A percentile compares a stretch with the other conserved stretches of the same genome.
phyloP scores from a whole-genome alignment of 768 basidiomycete species.

The Boletellus emodensis region DNA sequence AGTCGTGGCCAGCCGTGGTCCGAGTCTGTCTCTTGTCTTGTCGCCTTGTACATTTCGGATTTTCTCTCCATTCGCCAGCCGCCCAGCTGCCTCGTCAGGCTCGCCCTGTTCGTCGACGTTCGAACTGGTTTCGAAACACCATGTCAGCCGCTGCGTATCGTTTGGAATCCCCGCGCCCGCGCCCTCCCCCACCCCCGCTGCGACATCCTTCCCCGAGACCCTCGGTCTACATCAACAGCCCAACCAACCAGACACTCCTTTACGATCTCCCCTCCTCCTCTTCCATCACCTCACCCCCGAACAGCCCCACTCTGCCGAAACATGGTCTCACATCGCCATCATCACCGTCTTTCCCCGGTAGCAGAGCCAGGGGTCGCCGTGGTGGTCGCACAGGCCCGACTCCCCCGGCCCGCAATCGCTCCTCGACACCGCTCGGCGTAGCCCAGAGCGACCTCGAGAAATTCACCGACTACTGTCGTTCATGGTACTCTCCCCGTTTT shows the following conservation, averaged over 20 bases:
- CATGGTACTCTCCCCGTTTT: constrained; percentile 51
- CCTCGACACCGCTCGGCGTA: constrained; percentile 65
- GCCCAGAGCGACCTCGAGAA: constrained; percentile 67
- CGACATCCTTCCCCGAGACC: constrained; percentile 47
- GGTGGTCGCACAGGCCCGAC: constrained; percentile 47
- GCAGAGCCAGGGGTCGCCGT: constrained; percentile 47
- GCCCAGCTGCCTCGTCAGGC: not conserved
- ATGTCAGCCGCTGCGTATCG: constrained; percentile 65
- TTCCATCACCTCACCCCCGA: constrained; percentile 51
- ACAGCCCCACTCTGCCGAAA: constrained; percentile 43
- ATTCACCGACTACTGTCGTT: constrained; percentile 72
- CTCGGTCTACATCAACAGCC: constrained; percentile 39
- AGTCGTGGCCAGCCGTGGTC: constrained; percentile 8
- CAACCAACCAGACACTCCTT: constrained; percentile 61
- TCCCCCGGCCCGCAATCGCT: constrained; percentile 57
- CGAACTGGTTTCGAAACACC: constrained; percentile 35
- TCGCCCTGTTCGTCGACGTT: constrained; percentile 14
- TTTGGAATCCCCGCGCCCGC: constrained; percentile 59
- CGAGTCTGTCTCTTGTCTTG: constrained; percentile 7
- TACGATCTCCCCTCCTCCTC: constrained; percentile 68
- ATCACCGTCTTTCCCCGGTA: constrained; percentile 50
- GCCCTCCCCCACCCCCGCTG: constrained; percentile 55
- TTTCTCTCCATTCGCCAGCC: constrained; percentile 12
- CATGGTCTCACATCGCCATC: constrained; percentile 47
- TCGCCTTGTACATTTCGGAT: constrained; percentile 16